Evolutionary conservation across 345 rosid genomes (phyloP).

Genomic region (Anacardium occidentale): DNA sequence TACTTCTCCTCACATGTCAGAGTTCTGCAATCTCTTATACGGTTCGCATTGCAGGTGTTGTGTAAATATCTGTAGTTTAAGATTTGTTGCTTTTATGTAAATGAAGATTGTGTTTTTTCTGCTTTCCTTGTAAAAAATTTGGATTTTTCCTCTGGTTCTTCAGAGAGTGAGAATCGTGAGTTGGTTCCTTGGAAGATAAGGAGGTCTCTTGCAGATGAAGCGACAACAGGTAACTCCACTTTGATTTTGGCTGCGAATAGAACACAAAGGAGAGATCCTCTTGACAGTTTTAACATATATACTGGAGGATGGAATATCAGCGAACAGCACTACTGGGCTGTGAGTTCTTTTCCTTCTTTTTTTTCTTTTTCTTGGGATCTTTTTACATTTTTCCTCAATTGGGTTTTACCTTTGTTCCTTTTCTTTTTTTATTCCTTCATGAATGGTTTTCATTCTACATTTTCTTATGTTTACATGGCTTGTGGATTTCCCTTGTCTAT

Average conservation of each 20-base stretch:
- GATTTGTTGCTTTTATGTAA: neutral
- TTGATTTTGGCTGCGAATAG: slow-evolving; percentile 70
- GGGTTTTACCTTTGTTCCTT: neutral
- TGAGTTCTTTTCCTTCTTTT: slow-evolving; percentile 39
- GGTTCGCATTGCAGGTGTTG: slow-evolving; percentile 27
- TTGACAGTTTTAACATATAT: slow-evolving; percentile 49
- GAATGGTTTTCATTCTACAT: neutral
- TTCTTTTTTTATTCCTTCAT: too few relatives aligned
- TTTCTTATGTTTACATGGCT: neutral
- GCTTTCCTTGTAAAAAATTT: neutral
- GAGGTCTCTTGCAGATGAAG: slow-evolving; percentile 58
- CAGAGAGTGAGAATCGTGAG: slow-evolving; percentile 25
- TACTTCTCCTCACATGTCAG: slow-evolving; percentile 26
- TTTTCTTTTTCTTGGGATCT: neutral
- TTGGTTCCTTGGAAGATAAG: slow-evolving; percentile 42
- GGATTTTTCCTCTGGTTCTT: slow-evolving; percentile 1
- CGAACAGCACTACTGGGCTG: slow-evolving; percentile 78
- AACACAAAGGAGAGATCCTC: slow-evolving; percentile 68
- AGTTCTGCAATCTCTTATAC: slow-evolving; percentile 20
- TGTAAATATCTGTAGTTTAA: neutral
- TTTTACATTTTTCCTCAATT: neutral
- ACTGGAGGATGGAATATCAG: slow-evolving; percentile 93
- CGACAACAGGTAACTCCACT: slow-evolving; percentile 38
- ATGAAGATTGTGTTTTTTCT: slow-evolving; percentile 5
- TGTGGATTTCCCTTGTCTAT: neutral